Evolutionary conservation across 2,329 filamentous ascomycete species (phyloP).

Genomic region (Drechslerella coelobrocha): DNA sequence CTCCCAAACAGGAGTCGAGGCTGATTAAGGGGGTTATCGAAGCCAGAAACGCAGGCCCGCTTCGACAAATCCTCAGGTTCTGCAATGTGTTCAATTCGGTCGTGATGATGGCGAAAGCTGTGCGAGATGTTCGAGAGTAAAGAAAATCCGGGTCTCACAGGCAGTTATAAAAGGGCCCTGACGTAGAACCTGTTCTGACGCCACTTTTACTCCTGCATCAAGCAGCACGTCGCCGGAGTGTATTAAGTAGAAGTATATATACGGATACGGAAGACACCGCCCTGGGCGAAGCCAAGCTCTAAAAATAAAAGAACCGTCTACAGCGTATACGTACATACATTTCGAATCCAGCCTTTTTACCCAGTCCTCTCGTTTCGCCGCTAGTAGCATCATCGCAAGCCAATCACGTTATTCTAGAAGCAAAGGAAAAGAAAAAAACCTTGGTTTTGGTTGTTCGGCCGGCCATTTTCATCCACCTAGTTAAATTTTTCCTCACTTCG

Average conservation of each 20-base stretch:
- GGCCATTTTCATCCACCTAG: too few species aligned
- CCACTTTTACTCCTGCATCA: too few species aligned
- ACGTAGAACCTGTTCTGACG: too few species aligned
- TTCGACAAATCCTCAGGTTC: neutral
- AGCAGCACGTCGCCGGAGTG: neutral
- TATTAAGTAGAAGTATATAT: neutral
- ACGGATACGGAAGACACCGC: neutral
- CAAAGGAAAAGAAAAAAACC: too few species aligned
- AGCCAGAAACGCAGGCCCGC: constrained; percentile 20
- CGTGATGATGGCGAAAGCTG: neutral
- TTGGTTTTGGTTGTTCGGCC: neutral
- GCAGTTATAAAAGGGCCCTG: constrained; percentile 13
- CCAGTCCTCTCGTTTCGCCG: neutral
- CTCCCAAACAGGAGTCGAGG: too few species aligned
- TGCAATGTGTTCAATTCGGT: constrained; percentile 22
- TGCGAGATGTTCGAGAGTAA: too few species aligned
- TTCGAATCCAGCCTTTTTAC: neutral
- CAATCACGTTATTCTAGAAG: constrained; percentile 12
- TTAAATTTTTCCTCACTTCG: neutral
- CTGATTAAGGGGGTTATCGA: constrained; percentile 7
- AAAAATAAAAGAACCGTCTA: neutral
- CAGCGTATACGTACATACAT: too few species aligned
- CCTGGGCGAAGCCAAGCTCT: neutral
- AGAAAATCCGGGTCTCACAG: too few species aligned
- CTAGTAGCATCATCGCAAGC: neutral